A percentile compares a stretch with the other conserved stretches of the same genome.
phyloP scores from a whole-genome alignment of 129 eudicot species.

The Flaveria trinervia region DNA sequence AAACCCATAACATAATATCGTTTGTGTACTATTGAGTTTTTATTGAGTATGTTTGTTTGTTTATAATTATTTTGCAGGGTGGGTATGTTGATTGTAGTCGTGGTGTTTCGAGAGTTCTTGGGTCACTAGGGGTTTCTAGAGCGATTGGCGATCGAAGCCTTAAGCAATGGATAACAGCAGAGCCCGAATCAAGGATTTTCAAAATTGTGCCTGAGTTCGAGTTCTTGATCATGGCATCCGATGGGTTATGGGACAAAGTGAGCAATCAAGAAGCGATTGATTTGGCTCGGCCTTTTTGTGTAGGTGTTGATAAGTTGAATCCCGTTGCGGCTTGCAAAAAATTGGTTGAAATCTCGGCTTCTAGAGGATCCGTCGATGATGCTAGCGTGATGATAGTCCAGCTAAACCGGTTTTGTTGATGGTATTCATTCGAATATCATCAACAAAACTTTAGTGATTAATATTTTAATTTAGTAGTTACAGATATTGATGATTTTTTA shows the following conservation, averaged over 20 bases:
- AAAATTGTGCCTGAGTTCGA: slow-evolving; percentile 58
- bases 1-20: neutral
- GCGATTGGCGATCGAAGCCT: slow-evolving; percentile 79
- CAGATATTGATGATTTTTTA: neutral
- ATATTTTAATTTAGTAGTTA: neutral
- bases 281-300: slow-evolving; percentile 56
- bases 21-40: neutral
- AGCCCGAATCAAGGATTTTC: slow-evolving; percentile 63
- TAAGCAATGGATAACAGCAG: slow-evolving; percentile 86
- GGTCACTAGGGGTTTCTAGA: slow-evolving; percentile 87
- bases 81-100: slow-evolving; percentile 72
- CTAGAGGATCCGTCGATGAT: slow-evolving; percentile 84
- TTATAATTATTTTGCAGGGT: slow-evolving; percentile 28
- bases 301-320: slow-evolving; percentile 40
- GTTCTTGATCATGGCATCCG: slow-evolving; percentile 91
- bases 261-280: slow-evolving; percentile 90
- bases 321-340: slow-evolving; percentile 64
- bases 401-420: slow-evolving; percentile 49
- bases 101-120: slow-evolving; percentile 80
- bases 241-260: slow-evolving; percentile 97
- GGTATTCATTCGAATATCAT: slow-evolving; percentile 3
- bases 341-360: slow-evolving; percentile 58
- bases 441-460: neutral
- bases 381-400: slow-evolving; percentile 69
- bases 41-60: neutral